phyloP scores from a whole-genome alignment of 805 yeast genomes.

The Myxozyma nipponensis region DNA sequence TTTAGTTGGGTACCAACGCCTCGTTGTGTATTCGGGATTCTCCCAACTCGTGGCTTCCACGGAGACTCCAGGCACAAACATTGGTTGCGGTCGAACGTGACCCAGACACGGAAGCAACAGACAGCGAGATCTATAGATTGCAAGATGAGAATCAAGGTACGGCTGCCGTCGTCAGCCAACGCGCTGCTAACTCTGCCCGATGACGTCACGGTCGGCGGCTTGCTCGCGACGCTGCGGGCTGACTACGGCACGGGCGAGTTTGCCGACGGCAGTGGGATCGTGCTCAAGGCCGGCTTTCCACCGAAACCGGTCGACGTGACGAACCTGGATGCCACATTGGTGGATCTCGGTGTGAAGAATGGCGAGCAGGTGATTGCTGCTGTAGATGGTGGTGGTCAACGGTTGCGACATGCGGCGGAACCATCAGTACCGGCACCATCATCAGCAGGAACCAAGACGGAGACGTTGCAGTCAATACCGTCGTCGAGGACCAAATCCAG shows the following conservation, averaged over 20 bases:
- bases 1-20: no score
- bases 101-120: neutral
- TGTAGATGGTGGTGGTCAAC: neutral
- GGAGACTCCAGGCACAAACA: neutral
- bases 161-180: conserved; percentile 30
- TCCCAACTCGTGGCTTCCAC: neutral
- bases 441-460: neutral
- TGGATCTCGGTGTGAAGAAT: conserved; percentile 46
- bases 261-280: conserved; percentile 1
- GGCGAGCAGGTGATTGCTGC: conserved; percentile 58
- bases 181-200: conserved; percentile 41
- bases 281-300: conserved; percentile 54
- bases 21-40: no score
- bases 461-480: conserved; percentile 1
- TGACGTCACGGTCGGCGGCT: conserved; percentile 38
- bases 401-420: neutral
- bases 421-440: neutral
- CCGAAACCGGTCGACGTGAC: conserved; percentile 45
- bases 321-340: conserved; percentile 32
- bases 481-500: no score
- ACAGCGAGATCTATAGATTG: neutral
- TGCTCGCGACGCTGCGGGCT: conserved; percentile 28
- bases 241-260: conserved; percentile 32
- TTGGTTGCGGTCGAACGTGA: no score
- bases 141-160: conserved; percentile 42